Percentiles rank a stretch among this genome's conserved stretches.
phyloP scores from a whole-genome alignment of 768 basidiomycete genomes.

The Imleria badia region DNA sequence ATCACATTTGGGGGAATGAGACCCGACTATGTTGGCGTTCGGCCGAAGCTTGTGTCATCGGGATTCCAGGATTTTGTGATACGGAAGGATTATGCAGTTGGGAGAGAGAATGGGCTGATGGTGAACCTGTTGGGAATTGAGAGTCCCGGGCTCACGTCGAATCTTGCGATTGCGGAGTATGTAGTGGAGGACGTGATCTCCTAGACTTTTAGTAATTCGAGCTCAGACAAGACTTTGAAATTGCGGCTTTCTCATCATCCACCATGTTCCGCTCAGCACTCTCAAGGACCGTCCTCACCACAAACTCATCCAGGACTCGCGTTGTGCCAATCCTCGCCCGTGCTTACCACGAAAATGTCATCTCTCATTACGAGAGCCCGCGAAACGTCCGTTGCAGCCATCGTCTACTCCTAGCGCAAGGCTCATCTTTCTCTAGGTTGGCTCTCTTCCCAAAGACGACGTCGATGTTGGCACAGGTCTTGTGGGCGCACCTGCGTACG shows the following conservation, averaged over 20 bases:
- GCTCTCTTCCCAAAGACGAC: conserved; percentile 92
- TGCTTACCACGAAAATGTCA: conserved; percentile 93
- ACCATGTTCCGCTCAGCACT: conserved; percentile 72
- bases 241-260: conserved; percentile 31
- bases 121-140: conserved; percentile 89
- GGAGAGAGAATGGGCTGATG: conserved; percentile 44
- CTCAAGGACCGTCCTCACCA: conserved; percentile 48
- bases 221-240: conserved; percentile 22
- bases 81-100: conserved; percentile 58
- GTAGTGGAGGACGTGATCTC: conserved; percentile 59
- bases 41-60: conserved; percentile 84
- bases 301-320: conserved; percentile 38
- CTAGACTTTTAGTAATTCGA: conserved; percentile 8
- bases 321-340: conserved; percentile 58
- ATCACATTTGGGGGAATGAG: conserved; percentile 59
- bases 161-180: conserved; percentile 82
- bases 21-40: conserved; percentile 82
- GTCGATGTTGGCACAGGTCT: conserved; percentile 94
- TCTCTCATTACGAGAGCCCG: conserved; percentile 96
- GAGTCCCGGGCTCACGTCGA: conserved; percentile 87
- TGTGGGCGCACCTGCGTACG: conserved; percentile 95
- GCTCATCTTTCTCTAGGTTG: conserved; percentile 75
- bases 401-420: conserved; percentile 39
- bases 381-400: conserved; percentile 73
- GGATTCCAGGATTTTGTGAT: conserved; percentile 87